These are phyloP conservation scores for Camellia japonica DNA, from an alignment of 148 eudicot genomes.

Conservation along the genomic window DNA sequence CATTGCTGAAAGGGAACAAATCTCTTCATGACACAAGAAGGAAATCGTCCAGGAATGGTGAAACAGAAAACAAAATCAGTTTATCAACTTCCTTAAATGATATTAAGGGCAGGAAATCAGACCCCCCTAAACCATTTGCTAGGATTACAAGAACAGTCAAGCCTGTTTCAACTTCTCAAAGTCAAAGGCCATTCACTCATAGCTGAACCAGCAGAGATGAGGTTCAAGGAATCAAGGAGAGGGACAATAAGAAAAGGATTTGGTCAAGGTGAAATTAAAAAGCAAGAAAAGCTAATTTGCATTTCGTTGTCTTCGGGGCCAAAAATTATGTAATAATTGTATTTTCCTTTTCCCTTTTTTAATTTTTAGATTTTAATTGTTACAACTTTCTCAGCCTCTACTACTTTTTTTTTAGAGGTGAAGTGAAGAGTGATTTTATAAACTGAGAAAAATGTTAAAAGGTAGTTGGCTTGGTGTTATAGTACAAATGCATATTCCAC, in stretches of 20 bases:
- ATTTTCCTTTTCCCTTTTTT: not conserved
- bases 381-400: not conserved
- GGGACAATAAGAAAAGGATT: slow-evolving; percentile 63
- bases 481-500: not conserved
- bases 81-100: slow-evolving; percentile 37
- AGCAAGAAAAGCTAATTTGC: slow-evolving; percentile 2
- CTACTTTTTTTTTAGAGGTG: not conserved
- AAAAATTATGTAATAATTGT: not conserved
- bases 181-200: slow-evolving; percentile 40
- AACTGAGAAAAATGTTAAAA: not conserved
- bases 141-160: slow-evolving; percentile 39
- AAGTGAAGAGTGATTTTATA: not conserved
- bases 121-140: slow-evolving; percentile 50
- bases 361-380: not conserved
- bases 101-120: slow-evolving; percentile 61
- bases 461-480: not conserved
- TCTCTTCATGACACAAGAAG: slow-evolving; percentile 37
- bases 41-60: slow-evolving; percentile 66
- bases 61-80: slow-evolving; percentile 55
- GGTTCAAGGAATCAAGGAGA: slow-evolving; percentile 49
- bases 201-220: slow-evolving; percentile 38
- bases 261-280: slow-evolving; percentile 42
- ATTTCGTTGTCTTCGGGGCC: not conserved
- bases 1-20: slow-evolving; percentile 41
- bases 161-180: slow-evolving; percentile 38